A percentile compares a stretch with the other conserved stretches of the same genome.
phyloP scores from a whole-genome alignment of 2,329 filamentous ascomycete species.

The Aspergillus sp. region DNA sequence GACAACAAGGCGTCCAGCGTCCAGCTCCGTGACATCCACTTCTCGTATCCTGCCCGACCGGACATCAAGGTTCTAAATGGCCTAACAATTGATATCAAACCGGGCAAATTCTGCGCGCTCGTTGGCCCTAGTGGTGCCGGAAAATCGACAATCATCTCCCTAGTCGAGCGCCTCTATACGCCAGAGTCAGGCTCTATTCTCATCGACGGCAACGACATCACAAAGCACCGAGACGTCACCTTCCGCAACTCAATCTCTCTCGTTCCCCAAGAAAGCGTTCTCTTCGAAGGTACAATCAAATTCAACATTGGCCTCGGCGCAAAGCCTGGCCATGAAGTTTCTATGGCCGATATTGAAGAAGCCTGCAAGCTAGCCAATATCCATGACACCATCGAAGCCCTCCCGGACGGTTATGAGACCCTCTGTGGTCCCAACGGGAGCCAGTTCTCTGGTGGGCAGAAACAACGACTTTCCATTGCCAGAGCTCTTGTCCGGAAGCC shows the following conservation, averaged over 20 bases:
- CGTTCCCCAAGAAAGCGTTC: conserved; percentile 49
- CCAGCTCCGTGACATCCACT: conserved; percentile 60
- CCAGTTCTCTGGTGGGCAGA: conserved; percentile 58
- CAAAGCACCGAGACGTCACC: conserved; percentile 33
- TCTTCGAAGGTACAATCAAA: conserved; percentile 49
- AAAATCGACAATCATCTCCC: conserved; percentile 64
- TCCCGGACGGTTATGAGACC: conserved; percentile 68
- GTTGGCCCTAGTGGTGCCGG: conserved; percentile 70
- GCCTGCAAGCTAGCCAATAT: conserved; percentile 70
- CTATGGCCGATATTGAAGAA: conserved; percentile 61
- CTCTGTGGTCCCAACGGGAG: conserved; percentile 56
- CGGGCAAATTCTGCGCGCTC: conserved; percentile 46
- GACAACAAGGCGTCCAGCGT: conserved; percentile 43
- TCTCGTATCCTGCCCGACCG: conserved; percentile 65
- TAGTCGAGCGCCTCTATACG: conserved; percentile 56
- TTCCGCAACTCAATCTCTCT: conserved; percentile 48
- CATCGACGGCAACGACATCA: conserved; percentile 54
- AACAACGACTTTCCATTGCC: conserved; percentile 59
- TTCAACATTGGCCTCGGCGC: conserved; percentile 49
- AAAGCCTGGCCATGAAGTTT: conserved; percentile 55
- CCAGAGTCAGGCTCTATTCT: conserved; percentile 51
- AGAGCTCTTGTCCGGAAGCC: conserved; percentile 57
- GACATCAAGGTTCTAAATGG: conserved; percentile 59
- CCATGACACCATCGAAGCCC: conserved; percentile 63
- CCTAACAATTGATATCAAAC: conserved; percentile 54